Percentiles rank a stretch among this genome's conserved stretches.
Evolutionary conservation across 306 rosid species (phyloP).

Genomic region (Cucurbita argyrosperma): DNA sequence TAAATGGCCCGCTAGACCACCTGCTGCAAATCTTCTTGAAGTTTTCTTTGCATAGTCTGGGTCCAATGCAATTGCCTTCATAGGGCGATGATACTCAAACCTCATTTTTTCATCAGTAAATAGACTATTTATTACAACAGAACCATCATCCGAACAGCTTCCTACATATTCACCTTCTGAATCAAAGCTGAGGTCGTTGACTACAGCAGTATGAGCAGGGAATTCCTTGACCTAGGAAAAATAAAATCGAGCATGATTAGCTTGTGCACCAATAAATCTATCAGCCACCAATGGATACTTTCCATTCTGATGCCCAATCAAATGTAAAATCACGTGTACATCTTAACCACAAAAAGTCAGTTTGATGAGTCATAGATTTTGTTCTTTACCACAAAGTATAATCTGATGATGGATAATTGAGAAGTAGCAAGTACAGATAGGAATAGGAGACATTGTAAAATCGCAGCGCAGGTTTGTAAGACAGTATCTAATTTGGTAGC

Average conservation of each 20-base stretch:
- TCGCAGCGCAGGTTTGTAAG: background rate
- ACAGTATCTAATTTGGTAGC: background rate
- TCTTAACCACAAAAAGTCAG: background rate
- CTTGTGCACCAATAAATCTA: background rate
- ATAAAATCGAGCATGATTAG: constrained; percentile 8
- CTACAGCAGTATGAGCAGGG: constrained; percentile 66
- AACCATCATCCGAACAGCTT: constrained; percentile 93
- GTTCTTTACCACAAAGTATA: background rate
- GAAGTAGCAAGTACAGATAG: background rate
- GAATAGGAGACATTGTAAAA: background rate
- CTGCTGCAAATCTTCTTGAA: constrained; percentile 84
- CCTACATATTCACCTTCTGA: constrained; percentile 80
- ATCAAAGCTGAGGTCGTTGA: constrained; percentile 88
- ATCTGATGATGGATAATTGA: background rate
- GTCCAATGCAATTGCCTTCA: constrained; percentile 89
- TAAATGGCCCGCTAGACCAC: constrained; percentile 94
- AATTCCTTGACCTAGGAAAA: constrained; percentile 74
- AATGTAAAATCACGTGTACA: background rate
- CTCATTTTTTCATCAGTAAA: constrained; percentile 75
- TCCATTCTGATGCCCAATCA: background rate
- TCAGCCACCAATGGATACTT: background rate
- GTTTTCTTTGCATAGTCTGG: constrained; percentile 64
- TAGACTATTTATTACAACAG: constrained; percentile 69
- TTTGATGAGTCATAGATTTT: background rate
- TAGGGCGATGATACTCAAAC: constrained; percentile 85